Evolutionary conservation across 2,329 filamentous ascomycete genomes (phyloP).

Genomic region (Aspergillus pseudoterreus): DNA sequence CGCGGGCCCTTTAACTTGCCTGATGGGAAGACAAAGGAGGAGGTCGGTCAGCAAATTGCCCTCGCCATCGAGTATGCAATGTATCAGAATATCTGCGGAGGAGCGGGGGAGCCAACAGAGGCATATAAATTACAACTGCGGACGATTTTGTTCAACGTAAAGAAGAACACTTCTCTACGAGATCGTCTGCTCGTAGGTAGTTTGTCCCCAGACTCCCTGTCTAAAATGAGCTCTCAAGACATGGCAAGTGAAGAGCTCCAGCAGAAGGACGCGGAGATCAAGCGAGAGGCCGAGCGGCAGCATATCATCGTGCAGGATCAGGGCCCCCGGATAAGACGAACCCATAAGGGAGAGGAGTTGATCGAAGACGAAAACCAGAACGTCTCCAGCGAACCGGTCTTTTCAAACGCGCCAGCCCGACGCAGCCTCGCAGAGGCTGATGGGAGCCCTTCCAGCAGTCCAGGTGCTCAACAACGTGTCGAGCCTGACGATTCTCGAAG

Average conservation of each 20-base stretch:
- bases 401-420: constrained; percentile 44
- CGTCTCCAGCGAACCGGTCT: constrained; percentile 45
- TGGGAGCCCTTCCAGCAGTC: constrained; percentile 25
- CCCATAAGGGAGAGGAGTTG: constrained; percentile 92
- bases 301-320: constrained; percentile 75
- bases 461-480: constrained; percentile 18
- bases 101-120: constrained; percentile 50
- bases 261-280: constrained; percentile 54
- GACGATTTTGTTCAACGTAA: constrained; percentile 78
- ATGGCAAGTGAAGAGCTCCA: constrained; percentile 91
- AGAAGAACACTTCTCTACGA: constrained; percentile 77
- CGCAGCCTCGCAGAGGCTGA: constrained; percentile 36
- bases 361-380: constrained; percentile 67
- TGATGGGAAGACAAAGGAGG: constrained; percentile 60
- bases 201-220: constrained; percentile 70
- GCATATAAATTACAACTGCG: constrained; percentile 65
- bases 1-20: constrained; percentile 60
- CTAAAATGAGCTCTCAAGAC: constrained; percentile 84
- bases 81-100: constrained; percentile 50
- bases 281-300: constrained; percentile 55
- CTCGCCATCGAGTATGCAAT: constrained; percentile 74
- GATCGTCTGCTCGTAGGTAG: constrained; percentile 69
- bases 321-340: constrained; percentile 76
- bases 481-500: constrained; percentile 17
- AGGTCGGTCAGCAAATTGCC: constrained; percentile 66